These are phyloP conservation scores for Lachnellula suecica DNA, from an alignment of 2,329 filamentous ascomycete species.

Conservation along the genomic window DNA sequence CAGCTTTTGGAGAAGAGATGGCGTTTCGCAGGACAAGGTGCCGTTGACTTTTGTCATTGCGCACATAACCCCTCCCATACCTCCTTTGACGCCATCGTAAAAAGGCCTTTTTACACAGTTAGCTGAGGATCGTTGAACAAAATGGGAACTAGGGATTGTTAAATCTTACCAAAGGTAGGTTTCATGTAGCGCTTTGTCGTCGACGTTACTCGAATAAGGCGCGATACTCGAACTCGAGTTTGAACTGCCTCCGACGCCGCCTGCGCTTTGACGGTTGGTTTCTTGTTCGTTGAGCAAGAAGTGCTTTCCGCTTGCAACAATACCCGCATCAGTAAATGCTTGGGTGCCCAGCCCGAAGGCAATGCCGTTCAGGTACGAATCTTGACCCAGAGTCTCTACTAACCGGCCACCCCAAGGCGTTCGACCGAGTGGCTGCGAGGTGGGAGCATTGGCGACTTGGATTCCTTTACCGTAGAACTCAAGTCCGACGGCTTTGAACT, in stretches of 20 bases:
- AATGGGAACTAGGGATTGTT: too few relatives aligned
- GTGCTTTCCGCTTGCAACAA: slow-evolving; percentile 19
- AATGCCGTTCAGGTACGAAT: slow-evolving; percentile 21
- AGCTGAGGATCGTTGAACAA: too few relatives aligned
- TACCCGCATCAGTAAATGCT: slow-evolving; percentile 15
- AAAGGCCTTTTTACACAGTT: too few relatives aligned
- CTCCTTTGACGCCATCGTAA: slow-evolving; percentile 12
- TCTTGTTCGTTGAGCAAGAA: slow-evolving; percentile 24
- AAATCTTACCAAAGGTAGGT: slow-evolving; percentile 79
- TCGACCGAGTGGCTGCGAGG: slow-evolving; percentile 15
- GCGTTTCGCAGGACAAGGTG: slow-evolving; percentile 26
- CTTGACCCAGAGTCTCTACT: slow-evolving; percentile 16
- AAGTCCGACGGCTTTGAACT: slow-evolving; percentile 15
- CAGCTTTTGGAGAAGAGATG: slow-evolving; percentile 20
- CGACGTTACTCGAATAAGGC: slow-evolving; percentile 43
- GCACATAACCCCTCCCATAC: slow-evolving; percentile 17
- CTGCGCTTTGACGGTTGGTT: slow-evolving; percentile 16
- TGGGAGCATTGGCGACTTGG: slow-evolving; percentile 14
- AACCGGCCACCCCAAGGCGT: slow-evolving; percentile 18
- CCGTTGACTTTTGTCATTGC: slow-evolving; percentile 12
- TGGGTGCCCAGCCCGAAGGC: slow-evolving; percentile 16
- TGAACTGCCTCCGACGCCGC: slow-evolving; percentile 1
- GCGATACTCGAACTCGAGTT: slow-evolving; percentile 3
- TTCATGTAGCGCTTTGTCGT: slow-evolving; percentile 71
- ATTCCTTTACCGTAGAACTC: slow-evolving; percentile 19